Evolutionary conservation across 208 protist species (phyloP).

Genomic region (Crithidia thermophila): DNA sequence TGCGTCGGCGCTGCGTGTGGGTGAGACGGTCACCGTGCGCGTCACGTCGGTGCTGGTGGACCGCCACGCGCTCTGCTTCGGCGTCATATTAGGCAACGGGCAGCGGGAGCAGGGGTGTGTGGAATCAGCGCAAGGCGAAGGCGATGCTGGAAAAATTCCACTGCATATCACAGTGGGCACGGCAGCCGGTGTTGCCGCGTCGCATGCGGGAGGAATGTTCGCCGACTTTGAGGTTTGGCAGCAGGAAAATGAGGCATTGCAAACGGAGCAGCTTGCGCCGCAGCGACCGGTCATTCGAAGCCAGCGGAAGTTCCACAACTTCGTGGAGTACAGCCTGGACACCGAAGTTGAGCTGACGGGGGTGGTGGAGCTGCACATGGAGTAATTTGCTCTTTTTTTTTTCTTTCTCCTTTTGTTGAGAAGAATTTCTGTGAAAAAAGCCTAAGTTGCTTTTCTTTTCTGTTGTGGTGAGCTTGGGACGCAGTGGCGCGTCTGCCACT

Average conservation of each 20-base stretch:
- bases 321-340: conserved; percentile 39
- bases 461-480: too few species aligned
- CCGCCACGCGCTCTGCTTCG: conserved; percentile 66
- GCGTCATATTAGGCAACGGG: conserved; percentile 15
- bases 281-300: conserved; percentile 52
- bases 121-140: conserved; percentile 2
- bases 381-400: conserved; percentile 3
- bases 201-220: conserved; percentile 70
- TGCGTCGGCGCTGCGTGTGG: conserved; percentile 21
- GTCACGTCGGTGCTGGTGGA: conserved; percentile 69
- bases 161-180: conserved; percentile 78
- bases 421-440: too few species aligned
- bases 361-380: conserved; percentile 19
- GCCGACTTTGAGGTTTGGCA: conserved; percentile 55
- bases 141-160: conserved; percentile 8
- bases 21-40: conserved; percentile 38
- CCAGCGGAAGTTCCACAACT: conserved; percentile 87
- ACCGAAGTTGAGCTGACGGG: conserved; percentile 20
- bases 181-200: conserved; percentile 21
- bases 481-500: too few species aligned
- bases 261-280: conserved; percentile 10
- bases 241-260: conserved; percentile 50
- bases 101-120: conserved; percentile 8
- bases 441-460: too few species aligned
- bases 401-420: too few species aligned